phyloP scores from a whole-genome alignment of 306 rosid species.

The Luffa aegyptiaca region DNA sequence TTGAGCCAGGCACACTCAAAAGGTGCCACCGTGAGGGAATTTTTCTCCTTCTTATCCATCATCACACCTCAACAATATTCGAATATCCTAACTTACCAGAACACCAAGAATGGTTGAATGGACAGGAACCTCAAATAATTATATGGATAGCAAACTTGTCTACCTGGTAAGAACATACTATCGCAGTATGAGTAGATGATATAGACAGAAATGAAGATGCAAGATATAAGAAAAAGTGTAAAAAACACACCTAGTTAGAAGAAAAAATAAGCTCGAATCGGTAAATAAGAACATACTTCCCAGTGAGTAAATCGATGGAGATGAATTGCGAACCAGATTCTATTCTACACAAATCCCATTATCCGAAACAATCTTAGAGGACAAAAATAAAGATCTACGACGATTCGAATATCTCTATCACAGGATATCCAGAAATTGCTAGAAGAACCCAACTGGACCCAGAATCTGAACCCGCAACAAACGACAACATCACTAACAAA shows the following conservation, averaged over 20 bases:
- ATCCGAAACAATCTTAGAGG: background rate
- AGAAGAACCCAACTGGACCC: constrained; percentile 11
- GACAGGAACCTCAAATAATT: background rate
- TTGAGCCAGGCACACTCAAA: constrained; percentile 88
- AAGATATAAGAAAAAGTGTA: background rate
- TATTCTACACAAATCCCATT: background rate
- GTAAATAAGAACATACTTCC: background rate
- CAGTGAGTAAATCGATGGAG: background rate
- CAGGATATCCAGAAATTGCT: constrained; percentile 17
- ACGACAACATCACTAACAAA: background rate
- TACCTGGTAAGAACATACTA: background rate
- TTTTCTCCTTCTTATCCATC: constrained; percentile 52
- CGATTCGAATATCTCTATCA: constrained; percentile 13
- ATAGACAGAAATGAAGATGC: background rate
- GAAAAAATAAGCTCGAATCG: background rate
- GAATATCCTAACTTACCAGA: background rate
- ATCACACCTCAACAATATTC: constrained; percentile 1
- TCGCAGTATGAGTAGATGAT: background rate
- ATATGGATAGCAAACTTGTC: constrained; percentile 8
- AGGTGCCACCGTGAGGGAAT: constrained; percentile 71
- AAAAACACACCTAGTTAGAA: background rate
- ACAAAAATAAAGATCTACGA: background rate
- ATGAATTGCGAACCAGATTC: background rate
- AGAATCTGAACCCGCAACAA: constrained; percentile 12
- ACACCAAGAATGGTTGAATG: background rate